Evolutionary conservation across 2,329 filamentous ascomycete species (phyloP).

Genomic region (Colletotrichum australisinense): DNA sequence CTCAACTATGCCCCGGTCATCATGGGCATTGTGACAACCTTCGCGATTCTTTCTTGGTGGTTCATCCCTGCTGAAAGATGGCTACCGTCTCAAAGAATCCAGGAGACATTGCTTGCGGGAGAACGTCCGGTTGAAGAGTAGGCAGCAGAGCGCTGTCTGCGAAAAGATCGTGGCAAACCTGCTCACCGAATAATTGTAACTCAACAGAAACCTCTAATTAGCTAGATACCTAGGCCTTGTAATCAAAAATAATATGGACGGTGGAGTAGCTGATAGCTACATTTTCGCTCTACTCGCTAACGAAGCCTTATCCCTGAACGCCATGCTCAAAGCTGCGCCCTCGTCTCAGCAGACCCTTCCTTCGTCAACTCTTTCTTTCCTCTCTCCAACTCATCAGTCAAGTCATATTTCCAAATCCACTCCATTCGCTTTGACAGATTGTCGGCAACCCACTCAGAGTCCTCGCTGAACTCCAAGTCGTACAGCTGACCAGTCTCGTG

Average conservation of each 20-base stretch:
- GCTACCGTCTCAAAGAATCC: slow-evolving; percentile 41
- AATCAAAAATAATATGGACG: neutral
- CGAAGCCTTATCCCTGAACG: neutral
- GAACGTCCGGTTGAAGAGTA: slow-evolving; percentile 20
- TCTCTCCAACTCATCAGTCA: slow-evolving; percentile 20
- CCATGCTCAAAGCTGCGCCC: slow-evolving; percentile 13
- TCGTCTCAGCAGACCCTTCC: neutral
- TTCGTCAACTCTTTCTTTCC: slow-evolving; percentile 7
- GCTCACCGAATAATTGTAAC: neutral
- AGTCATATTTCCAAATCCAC: slow-evolving; percentile 29
- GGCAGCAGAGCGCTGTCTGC: too few species aligned
- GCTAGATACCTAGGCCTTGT: neutral
- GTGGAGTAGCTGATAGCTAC: neutral
- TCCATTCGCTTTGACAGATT: slow-evolving; percentile 22
- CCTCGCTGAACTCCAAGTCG: slow-evolving; percentile 27
- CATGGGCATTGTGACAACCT: slow-evolving; percentile 60
- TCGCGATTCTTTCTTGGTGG: slow-evolving; percentile 60
- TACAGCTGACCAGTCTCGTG: slow-evolving; percentile 25
- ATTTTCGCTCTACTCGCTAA: neutral
- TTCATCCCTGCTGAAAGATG: slow-evolving; percentile 58
- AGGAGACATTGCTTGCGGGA: neutral
- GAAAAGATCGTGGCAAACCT: neutral
- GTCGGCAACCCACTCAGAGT: slow-evolving; percentile 20
- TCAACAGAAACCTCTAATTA: neutral
- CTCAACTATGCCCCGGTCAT: slow-evolving; percentile 64